Evolutionary conservation across 495 filamentous ascomycete species (phyloP), one percentile per base, ranked within the genome.

Genomic region (Aspergillus wentii): DNA sequence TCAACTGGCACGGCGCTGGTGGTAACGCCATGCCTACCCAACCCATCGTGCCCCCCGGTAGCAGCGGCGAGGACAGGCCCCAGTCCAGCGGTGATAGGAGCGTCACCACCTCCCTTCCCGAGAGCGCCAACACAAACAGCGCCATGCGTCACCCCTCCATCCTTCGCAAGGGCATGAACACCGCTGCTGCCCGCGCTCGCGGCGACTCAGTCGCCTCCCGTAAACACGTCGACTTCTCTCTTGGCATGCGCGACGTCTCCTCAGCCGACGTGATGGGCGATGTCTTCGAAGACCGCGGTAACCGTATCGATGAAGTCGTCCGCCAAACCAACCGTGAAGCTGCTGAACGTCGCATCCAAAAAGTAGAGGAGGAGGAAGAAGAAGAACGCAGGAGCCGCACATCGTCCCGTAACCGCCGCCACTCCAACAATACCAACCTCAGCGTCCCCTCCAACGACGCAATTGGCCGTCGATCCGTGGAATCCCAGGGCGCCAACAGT

Each of bases 151-250:
- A 73, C 27, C 64, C 64, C 10, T 78, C 75, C 1, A 78, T 81
- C 44, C 60, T 80, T 5, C 75, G 78, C 40, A 73, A 68, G 41
- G 68, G 62, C 37, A 56, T 64, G 40, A 45, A 60, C 14, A 53
- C 57, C 8, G 64, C 64, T 27, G 55, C 52, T 0, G 68, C 66
- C 8, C 68, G 80, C 3, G 54, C 64, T 13, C 75, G 78, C 17
- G 75, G 75, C 28, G 72, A 79, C 40, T 75, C 75, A 0, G 45
- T 73, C 15, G 66, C 71, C 1, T 76, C 79, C 57, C 69, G 68
- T 33, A 79, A 79, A 27, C 79, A 83, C 18, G 80, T 86, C 19
- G 85, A 88, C 50, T 88, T 88, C 61, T 85, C 82, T 4, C 68
- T 87, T 5, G 85, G 85, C 17, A 83, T 86, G 64, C 68, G 66